Base-by-base conservation (phyloP, 2,329 filamentous ascomycete genomes). In the Aureobasidium namibiae region DNA sequence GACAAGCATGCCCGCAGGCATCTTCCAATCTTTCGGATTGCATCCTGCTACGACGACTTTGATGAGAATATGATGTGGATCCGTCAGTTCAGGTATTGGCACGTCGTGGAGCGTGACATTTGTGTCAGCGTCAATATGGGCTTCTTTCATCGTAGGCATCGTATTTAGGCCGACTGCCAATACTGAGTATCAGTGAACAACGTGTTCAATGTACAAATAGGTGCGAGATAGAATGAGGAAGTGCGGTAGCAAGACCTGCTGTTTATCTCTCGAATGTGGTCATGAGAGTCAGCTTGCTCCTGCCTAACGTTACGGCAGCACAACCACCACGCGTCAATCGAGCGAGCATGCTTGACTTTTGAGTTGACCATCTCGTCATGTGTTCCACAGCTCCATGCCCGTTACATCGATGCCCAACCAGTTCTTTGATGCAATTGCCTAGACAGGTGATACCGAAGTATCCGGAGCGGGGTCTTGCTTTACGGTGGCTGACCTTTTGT, bases 21-120 rank as follows among this genome's bases (percentile, higher is more conserved):
- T 61, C 16, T 61, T 59, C 61, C 61, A 62, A 29, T 62, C 61
- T 21, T 62, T 62, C 10, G 61, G 61, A 18, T 62, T 62, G 31
- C 52, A 62, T 10, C 52, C 59, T 31, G 59, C 23, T 2, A 58
- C 52, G 1, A 59, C 41, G 14, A 62, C 61, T 23, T 54, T 61
- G 34, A 62, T 38, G 1, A 61, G 33, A n/a, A 62, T 58, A 3
- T 62, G 50, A 29, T 44, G 41, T 44, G 41, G 41, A 26, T 44
- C 41, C 6, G 5, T 23, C 11, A 44, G 1, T 16, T 44, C 23
- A 16, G 41, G 41, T 26, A 26, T 16, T 8, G 41, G 41, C 13
- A 44, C 41, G 26, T 26, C 21, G 13, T 44, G 41, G 9, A 44
- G 21, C 7, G 41, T 44, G 41, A 44, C 41, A 26, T 26, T 44